These are phyloP conservation scores for Aaosphaeria pasadenensis DNA, from an alignment of 2,329 filamentous ascomycete species.

Conservation along the genomic window DNA sequence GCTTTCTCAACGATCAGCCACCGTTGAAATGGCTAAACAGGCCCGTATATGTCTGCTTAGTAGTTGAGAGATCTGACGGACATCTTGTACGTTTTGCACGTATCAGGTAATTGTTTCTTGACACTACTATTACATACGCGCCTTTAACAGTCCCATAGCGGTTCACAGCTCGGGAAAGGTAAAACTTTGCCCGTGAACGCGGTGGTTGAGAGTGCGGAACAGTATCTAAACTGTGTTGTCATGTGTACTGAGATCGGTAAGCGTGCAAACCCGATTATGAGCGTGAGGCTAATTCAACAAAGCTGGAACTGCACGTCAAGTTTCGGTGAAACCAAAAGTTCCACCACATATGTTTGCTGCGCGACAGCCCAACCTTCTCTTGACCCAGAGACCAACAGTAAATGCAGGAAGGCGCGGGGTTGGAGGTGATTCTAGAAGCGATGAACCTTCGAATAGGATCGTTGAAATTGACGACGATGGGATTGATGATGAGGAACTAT, in stretches of 20 bases:
- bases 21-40: slow-evolving; percentile 62
- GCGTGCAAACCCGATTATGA: slow-evolving; percentile 7
- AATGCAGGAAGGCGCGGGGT: too few species aligned
- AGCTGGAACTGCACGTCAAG: slow-evolving; percentile 58
- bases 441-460: slow-evolving; percentile 11
- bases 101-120: slow-evolving; percentile 45
- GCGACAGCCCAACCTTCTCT: slow-evolving; percentile 7
- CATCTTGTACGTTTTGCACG: slow-evolving; percentile 66
- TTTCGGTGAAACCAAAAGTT: slow-evolving; percentile 51
- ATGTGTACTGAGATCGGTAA: slow-evolving; percentile 82
- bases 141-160: slow-evolving; percentile 44
- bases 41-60: slow-evolving; percentile 67
- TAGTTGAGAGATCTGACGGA: slow-evolving; percentile 70
- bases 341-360: slow-evolving; percentile 44
- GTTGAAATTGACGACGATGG: slow-evolving; percentile 56
- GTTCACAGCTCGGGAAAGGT: slow-evolving; percentile 61
- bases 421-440: not conserved
- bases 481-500: slow-evolving; percentile 53
- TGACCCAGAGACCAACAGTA: too few species aligned
- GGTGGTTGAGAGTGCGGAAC: slow-evolving; percentile 52
- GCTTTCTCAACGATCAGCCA: slow-evolving; percentile 66
- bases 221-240: slow-evolving; percentile 64
- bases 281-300: slow-evolving; percentile 1
- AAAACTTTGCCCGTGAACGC: slow-evolving; percentile 61
- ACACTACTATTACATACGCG: not conserved